A percentile compares a stretch with the other conserved stretches of the same genome.
Evolutionary conservation across 2,329 filamentous ascomycete species (phyloP).

Genomic region (Trichophyton schoenleinii): DNA sequence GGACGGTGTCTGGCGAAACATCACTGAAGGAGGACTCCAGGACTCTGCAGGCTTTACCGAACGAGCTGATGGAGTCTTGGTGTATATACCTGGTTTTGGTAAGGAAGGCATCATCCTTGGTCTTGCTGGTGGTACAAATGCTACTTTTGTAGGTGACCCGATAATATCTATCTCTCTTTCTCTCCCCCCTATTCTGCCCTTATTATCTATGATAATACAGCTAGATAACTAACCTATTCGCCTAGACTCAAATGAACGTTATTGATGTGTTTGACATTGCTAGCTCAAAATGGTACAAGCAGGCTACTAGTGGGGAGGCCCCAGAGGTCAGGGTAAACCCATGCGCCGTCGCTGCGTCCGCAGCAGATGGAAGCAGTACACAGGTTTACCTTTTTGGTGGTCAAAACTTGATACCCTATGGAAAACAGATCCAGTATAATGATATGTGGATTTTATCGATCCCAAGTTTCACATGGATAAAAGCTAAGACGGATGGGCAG

Average conservation of each 20-base stretch:
- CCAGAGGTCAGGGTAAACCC: constrained; percentile 50
- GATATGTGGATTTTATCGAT: constrained; percentile 72
- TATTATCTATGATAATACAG: not conserved
- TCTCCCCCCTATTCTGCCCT: not conserved
- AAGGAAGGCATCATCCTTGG: constrained; percentile 63
- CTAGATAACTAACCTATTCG: not conserved
- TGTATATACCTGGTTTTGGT: constrained; percentile 67
- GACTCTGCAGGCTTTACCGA: constrained; percentile 55
- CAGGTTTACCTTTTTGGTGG: constrained; percentile 70
- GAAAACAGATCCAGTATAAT: constrained; percentile 47
- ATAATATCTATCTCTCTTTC: not conserved
- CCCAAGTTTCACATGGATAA: constrained; percentile 69
- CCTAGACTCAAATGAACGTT: constrained; percentile 51
- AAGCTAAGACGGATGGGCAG: constrained; percentile 43
- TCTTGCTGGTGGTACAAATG: constrained; percentile 59
- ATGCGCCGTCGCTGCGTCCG: constrained; percentile 62
- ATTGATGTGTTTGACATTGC: constrained; percentile 74
- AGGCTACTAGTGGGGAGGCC: constrained; percentile 49
- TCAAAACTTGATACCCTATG: constrained; percentile 56
- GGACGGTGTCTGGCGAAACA: constrained; percentile 57
- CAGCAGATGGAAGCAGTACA: constrained; percentile 60
- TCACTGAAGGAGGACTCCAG: constrained; percentile 59
- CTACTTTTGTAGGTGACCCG: constrained; percentile 45
- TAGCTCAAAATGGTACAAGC: constrained; percentile 58
- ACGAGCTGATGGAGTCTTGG: constrained; percentile 58